Evolutionary conservation across 306 rosid genomes (phyloP).

Genomic region (Adenanthera pavonina): DNA sequence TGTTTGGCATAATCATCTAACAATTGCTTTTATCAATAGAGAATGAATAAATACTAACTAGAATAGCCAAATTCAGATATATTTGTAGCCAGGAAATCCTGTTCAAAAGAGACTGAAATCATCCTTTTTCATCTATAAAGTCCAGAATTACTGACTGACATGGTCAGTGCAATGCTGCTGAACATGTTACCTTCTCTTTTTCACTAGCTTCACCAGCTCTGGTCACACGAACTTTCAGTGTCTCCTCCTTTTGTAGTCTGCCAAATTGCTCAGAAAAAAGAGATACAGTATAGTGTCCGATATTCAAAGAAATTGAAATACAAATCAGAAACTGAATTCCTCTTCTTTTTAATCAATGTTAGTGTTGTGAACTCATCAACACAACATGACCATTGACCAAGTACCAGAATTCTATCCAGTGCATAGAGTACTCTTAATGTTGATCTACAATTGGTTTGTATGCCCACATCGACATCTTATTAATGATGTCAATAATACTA

Average conservation of each 20-base stretch:
- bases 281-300: neutral
- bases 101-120: slow-evolving; percentile 27
- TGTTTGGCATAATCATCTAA: neutral
- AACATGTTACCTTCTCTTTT: slow-evolving; percentile 83
- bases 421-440: neutral
- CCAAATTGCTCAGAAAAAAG: slow-evolving; percentile 35
- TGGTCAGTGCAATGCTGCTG: slow-evolving; percentile 26
- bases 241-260: slow-evolving; percentile 91
- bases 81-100: slow-evolving; percentile 7
- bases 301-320: slow-evolving; percentile 33
- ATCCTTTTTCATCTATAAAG: neutral
- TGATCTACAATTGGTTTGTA: neutral
- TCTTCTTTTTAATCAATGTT: neutral
- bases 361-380: slow-evolving; percentile 7
- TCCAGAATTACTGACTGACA: slow-evolving; percentile 26
- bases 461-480: neutral
- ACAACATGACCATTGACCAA: neutral
- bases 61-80: slow-evolving; percentile 15
- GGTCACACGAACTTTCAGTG: slow-evolving; percentile 80
- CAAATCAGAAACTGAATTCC: slow-evolving; percentile 23
- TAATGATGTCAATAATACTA: neutral
- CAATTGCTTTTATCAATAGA: neutral
- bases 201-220: slow-evolving; percentile 77
- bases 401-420: slow-evolving; percentile 30
- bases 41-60: neutral